phyloP scores from a whole-genome alignment of 1,284 basidiomycete genomes.

The Cutaneotrichosporon spelunceum region DNA sequence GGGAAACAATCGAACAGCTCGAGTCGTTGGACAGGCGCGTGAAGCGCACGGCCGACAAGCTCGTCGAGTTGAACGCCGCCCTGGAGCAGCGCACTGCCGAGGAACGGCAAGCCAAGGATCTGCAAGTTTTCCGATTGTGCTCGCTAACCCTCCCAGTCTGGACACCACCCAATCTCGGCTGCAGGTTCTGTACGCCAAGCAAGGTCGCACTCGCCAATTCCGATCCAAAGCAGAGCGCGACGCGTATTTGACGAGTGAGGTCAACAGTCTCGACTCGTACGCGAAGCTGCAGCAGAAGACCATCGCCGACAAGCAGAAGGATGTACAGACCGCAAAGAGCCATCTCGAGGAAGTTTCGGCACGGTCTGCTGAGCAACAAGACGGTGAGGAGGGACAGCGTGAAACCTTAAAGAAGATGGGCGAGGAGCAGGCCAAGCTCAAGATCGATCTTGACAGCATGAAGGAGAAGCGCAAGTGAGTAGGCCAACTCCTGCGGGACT shows the following conservation, averaged over 20 bases:
- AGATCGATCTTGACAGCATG: slow-evolving; percentile 68
- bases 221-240: slow-evolving; percentile 79
- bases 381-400: slow-evolving; percentile 68
- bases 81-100: slow-evolving; percentile 62
- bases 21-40: slow-evolving; percentile 62
- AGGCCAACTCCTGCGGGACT: not conserved
- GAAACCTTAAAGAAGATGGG: slow-evolving; percentile 71
- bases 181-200: slow-evolving; percentile 75
- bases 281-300: slow-evolving; percentile 62
- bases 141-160: slow-evolving; percentile 51
- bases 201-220: slow-evolving; percentile 80
- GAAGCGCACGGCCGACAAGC: slow-evolving; percentile 60
- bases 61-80: slow-evolving; percentile 64
- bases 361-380: slow-evolving; percentile 59
- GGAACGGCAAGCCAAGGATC: slow-evolving; percentile 65
- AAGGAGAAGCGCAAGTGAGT: slow-evolving; percentile 73
- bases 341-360: slow-evolving; percentile 66
- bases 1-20: slow-evolving; percentile 63
- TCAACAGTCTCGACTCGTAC: slow-evolving; percentile 64
- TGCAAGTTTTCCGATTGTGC: slow-evolving; percentile 29
- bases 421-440: slow-evolving; percentile 62
- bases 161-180: slow-evolving; percentile 70
- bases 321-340: slow-evolving; percentile 72
- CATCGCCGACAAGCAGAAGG: slow-evolving; percentile 61
- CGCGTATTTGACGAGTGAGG: slow-evolving; percentile 68